phyloP scores from a whole-genome alignment of 495 filamentous ascomycete genomes.

The Cenococcum geophilum region DNA sequence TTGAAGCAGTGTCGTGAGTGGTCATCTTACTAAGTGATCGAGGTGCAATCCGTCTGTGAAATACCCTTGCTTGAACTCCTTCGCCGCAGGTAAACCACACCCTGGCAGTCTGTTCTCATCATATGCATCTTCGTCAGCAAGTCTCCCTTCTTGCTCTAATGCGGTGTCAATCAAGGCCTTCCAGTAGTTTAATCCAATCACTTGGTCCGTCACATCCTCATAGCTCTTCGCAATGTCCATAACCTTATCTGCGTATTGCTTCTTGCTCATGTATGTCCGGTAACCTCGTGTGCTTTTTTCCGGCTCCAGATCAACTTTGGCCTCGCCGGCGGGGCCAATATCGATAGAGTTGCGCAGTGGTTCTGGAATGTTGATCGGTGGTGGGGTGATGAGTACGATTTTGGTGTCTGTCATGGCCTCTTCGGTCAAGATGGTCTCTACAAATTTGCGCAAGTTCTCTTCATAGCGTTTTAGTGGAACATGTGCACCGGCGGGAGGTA shows the following conservation, averaged over 20 bases:
- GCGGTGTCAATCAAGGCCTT: slow-evolving; percentile 26
- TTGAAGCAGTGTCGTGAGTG: background rate
- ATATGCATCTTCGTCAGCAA: slow-evolving; percentile 22
- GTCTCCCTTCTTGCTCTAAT: slow-evolving; percentile 19
- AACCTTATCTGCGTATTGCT: slow-evolving; percentile 30
- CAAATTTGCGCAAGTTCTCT: slow-evolving; percentile 29
- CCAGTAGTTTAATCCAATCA: slow-evolving; percentile 29
- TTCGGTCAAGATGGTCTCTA: slow-evolving; percentile 29
- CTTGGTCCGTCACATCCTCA: slow-evolving; percentile 17
- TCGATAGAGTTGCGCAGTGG: background rate
- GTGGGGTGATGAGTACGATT: slow-evolving; percentile 34
- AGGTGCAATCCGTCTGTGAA: slow-evolving; percentile 34
- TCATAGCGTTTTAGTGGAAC: slow-evolving; percentile 31
- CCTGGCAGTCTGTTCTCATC: slow-evolving; percentile 28
- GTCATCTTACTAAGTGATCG: slow-evolving; percentile 20
- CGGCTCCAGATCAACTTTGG: slow-evolving; percentile 7
- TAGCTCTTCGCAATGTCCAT: slow-evolving; percentile 32
- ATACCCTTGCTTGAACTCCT: slow-evolving; percentile 24
- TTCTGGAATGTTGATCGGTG: slow-evolving; percentile 31
- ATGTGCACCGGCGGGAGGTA: slow-evolving; percentile 14
- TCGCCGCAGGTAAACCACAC: slow-evolving; percentile 24
- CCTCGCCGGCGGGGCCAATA: slow-evolving; percentile 1
- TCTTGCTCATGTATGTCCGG: slow-evolving; percentile 34
- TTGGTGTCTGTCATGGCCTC: slow-evolving; percentile 24
- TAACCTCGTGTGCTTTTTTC: slow-evolving; percentile 24